phyloP scores from a whole-genome alignment of 2,329 filamentous ascomycete species.

The Fusarium tanahbumbuense region DNA sequence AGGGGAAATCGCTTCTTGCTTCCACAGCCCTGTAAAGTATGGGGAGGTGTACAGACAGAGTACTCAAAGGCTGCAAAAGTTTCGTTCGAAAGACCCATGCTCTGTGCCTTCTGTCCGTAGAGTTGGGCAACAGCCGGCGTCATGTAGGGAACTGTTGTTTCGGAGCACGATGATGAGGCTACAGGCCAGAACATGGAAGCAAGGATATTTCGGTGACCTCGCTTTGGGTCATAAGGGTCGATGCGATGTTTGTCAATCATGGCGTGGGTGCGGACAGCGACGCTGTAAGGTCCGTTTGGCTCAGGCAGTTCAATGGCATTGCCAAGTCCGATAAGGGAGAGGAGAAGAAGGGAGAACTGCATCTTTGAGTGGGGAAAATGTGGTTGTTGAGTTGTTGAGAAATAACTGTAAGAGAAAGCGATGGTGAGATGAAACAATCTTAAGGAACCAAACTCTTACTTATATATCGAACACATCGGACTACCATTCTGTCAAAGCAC shows the following conservation, averaged over 20 bases:
- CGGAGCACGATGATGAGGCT: conserved; percentile 38
- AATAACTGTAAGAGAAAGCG: background rate
- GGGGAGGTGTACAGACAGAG: conserved; percentile 32
- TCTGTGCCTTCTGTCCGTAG: conserved; percentile 45
- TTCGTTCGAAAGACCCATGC: conserved; percentile 48
- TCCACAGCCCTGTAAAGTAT: fast-evolving
- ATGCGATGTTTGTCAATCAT: conserved; percentile 49
- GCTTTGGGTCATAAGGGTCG: conserved; percentile 47
- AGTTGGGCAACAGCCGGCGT: conserved; percentile 47
- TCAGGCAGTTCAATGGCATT: conserved; percentile 46
- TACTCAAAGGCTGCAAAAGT: conserved; percentile 47
- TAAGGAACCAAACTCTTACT: background rate
- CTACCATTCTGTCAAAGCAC: background rate
- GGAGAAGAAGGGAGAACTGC: conserved; percentile 28
- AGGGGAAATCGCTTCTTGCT: conserved; percentile 44
- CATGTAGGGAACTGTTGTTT: conserved; percentile 49
- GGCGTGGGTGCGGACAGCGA: conserved; percentile 41
- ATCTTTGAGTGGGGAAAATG: conserved; percentile 7
- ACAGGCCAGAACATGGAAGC: conserved; percentile 51
- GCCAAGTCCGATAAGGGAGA: conserved; percentile 26
- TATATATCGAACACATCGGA: background rate
- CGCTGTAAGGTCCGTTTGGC: conserved; percentile 48
- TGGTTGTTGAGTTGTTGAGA: fast-evolving
- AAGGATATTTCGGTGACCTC: conserved; percentile 45
- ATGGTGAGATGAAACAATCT: background rate